Conservation (phyloP, 2,329 filamentous ascomycete species). For the Zalaria obscura region DNA sequence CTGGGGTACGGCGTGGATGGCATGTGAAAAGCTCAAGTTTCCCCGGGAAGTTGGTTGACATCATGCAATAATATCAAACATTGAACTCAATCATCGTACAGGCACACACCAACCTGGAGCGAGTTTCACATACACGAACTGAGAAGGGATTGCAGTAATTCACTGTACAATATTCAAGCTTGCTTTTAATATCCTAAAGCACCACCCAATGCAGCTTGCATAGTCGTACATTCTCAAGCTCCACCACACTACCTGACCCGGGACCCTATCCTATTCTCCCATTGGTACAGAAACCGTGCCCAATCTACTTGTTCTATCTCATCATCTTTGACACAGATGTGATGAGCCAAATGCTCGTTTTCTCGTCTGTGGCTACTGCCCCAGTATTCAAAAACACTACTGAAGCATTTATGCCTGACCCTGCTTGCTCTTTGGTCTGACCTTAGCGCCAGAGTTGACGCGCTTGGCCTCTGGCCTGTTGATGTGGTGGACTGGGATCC, state of each 20-base stretch:
- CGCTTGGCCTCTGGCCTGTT: slow-evolving; percentile 63
- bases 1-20: no score
- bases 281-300: neutral
- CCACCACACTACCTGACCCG: neutral
- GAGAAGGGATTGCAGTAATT: no score
- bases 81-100: no score
- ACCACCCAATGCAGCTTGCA: neutral
- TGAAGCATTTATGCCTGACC: neutral
- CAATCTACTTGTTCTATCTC: neutral
- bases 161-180: neutral
- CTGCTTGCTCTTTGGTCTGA: slow-evolving; percentile 23
- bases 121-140: no score
- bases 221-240: neutral
- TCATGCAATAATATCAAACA: no score
- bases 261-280: neutral
- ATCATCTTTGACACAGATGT: neutral
- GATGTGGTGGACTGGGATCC: slow-evolving; percentile 84
- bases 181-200: neutral
- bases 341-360: neutral
- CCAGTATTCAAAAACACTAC: neutral
- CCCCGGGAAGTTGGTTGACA: no score
- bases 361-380: neutral
- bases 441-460: slow-evolving; percentile 35
- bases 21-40: no score
- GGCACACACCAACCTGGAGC: no score